Evolutionary conservation across 192 early-diverging fungal species (phyloP).

Genomic region (Linnemannia elongata): DNA sequence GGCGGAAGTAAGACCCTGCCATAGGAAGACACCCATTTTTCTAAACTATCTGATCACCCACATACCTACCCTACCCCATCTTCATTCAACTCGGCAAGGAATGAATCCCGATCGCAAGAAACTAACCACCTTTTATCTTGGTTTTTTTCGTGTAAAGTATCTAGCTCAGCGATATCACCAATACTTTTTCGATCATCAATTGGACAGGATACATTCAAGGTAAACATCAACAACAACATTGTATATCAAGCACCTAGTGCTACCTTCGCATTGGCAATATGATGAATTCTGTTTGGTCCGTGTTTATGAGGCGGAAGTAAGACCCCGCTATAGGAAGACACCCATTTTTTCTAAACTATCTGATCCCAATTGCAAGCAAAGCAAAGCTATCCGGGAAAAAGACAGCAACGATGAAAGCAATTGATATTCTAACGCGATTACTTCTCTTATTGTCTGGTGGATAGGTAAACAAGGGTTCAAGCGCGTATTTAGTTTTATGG

Average conservation of each 20-base stretch:
- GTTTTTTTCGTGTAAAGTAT: not conserved
- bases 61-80: not conserved
- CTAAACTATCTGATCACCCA: conserved; percentile 52
- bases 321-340: conserved; percentile 57
- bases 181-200: not conserved
- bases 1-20: conserved; percentile 58
- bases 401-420: not conserved
- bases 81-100: not conserved
- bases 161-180: not conserved
- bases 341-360: conserved; percentile 57
- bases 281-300: conserved; percentile 61
- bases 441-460: not conserved
- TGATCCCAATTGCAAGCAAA: conserved; percentile 26
- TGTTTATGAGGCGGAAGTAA: conserved; percentile 60
- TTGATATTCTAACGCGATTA: conserved; percentile 1
- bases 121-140: not conserved
- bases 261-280: conserved; percentile 16
- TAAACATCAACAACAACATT: not conserved
- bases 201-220: not conserved
- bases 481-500: not conserved
- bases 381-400: not conserved
- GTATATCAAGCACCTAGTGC: not conserved
- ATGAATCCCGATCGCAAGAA: not conserved
- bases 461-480: conserved; percentile 11
- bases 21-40: conserved; percentile 56